Base-by-base conservation (phyloP, 2,329 filamentous ascomycete species). In the Talaromyces piceae region DNA sequence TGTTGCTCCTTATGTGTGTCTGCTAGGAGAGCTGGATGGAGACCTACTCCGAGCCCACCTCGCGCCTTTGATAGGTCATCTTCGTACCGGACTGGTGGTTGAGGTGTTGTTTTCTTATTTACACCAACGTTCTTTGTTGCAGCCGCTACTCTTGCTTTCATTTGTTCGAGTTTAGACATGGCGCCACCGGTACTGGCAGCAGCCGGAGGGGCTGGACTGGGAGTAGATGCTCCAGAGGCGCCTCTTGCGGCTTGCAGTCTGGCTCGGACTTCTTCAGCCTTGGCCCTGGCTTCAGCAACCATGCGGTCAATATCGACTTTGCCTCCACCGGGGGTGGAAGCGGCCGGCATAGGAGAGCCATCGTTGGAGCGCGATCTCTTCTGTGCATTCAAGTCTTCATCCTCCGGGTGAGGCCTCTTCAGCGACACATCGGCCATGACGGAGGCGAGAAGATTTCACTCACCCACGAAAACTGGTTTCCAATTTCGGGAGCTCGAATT, bases 101-200 rank as follows among this genome's bases (percentile, higher is more conserved):
- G 66, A 51, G 61, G 69, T 22, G 63, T 58, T 8, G 70, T 61
- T 37, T 61, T 61, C 54, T 72, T 56, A 74, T 80, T 68, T 67
- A 70, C 59, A 31, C 67, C 68, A 37, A 71, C 68, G 62, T 72
- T 74, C 26, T 73, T 74, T 44, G 88, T 86, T 49, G 87, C 87
- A 46, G 87, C 87, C 45, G 86, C 86, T 11, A 93, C 86, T 59
- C 88, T 80, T 22, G 87, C 87, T 67, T 86, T 91, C 64, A 94
- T 78, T 41, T 86, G 84, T 45, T 88, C 88, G 57, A 91, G 81
- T 77, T 68, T 88, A 77, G 63, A 84, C 77, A 56, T 80, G 77
- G 62, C 80, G 20, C 70, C 56, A 43, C 61, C 60, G 25, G 65
- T 47, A 16, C 33, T 27, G 45, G 55, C 47, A 26, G 63, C 52